These are phyloP conservation scores for rapeseed (Brassica napus) DNA, from an alignment of 345 rosid species.

Conservation along the genomic window DNA sequence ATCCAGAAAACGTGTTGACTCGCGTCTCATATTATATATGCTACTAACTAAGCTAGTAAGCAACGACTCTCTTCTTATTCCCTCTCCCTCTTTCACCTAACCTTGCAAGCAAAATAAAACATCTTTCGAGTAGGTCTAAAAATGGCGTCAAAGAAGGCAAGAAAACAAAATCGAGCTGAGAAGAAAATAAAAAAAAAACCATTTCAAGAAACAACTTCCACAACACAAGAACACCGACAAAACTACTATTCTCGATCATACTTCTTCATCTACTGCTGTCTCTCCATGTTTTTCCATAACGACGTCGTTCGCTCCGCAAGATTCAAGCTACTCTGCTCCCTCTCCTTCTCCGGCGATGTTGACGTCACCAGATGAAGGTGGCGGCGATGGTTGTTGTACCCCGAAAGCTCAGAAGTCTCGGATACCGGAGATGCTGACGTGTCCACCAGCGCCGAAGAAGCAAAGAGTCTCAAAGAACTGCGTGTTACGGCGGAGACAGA, in stretches of 20 bases:
- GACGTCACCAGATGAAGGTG: conserved; percentile 1
- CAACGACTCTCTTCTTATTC: conserved; percentile 30
- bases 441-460: conserved; percentile 97
- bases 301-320: conserved; percentile 20
- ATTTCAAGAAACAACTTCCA: conserved; percentile 39
- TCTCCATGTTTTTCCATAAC: conserved; percentile 27
- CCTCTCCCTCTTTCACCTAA: conserved; percentile 13
- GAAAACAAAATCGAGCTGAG: conserved; percentile 27
- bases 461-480: conserved; percentile 52
- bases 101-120: neutral
- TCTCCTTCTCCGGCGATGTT: conserved; percentile 19
- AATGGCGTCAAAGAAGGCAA: conserved; percentile 39
- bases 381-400: conserved; percentile 53
- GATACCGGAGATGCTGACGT: conserved; percentile 74
- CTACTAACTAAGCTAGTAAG: conserved; percentile 4
- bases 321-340: conserved; percentile 3
- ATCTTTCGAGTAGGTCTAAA: conserved; percentile 22
- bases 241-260: conserved; percentile 14
- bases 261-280: conserved; percentile 18
- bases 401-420: conserved; percentile 71
- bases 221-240: conserved; percentile 20
- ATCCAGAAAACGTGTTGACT: conserved; percentile 28
- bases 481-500: conserved; percentile 55
- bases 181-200: conserved; percentile 20
- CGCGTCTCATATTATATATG: conserved; percentile 20